Percentiles rank a stretch among this genome's conserved stretches.
phyloP scores from a whole-genome alignment of 2,329 filamentous ascomycete species.

The Fusarium kyushuense region DNA sequence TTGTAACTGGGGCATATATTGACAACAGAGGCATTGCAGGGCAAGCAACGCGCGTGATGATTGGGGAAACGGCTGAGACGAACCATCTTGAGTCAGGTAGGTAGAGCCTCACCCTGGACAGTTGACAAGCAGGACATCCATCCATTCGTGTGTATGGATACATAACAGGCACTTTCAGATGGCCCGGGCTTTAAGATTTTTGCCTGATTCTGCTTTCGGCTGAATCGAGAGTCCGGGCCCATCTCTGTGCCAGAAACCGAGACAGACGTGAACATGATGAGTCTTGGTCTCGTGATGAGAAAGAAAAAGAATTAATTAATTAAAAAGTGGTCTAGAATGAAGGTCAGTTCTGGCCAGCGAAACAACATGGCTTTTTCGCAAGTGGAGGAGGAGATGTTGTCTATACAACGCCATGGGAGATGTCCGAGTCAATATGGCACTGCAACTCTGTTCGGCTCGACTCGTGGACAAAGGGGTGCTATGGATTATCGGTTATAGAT shows the following conservation, averaged over 20 bases:
- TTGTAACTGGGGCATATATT: background rate
- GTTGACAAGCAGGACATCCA: conserved; percentile 33
- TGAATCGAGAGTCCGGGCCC: conserved; percentile 20
- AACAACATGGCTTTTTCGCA: background rate
- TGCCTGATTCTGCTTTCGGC: conserved; percentile 24
- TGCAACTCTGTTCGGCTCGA: conserved; percentile 18
- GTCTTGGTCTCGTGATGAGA: conserved; percentile 29
- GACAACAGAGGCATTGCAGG: conserved; percentile 3
- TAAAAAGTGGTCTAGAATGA: conserved; percentile 9
- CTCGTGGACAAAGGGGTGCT: conserved; percentile 6
- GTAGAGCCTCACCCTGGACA: conserved; percentile 22
- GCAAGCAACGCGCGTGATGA: conserved; percentile 24
- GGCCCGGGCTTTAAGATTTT: conserved; percentile 29
- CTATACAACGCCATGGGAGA: conserved; percentile 15
- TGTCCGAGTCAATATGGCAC: conserved; percentile 31
- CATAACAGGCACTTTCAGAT: conserved; percentile 1
- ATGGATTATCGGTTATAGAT: background rate
- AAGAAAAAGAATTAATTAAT: background rate
- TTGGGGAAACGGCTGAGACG: conserved; percentile 19
- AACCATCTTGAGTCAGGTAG: conserved; percentile 6
- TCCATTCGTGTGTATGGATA: conserved; percentile 28
- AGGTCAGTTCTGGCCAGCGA: background rate
- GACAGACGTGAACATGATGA: conserved; percentile 13
- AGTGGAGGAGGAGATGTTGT: background rate
- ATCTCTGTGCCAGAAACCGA: conserved; percentile 21